These are phyloP conservation scores for Agaricales sp. DNA, from an alignment of 1,284 basidiomycete species.

Conservation along the genomic window DNA sequence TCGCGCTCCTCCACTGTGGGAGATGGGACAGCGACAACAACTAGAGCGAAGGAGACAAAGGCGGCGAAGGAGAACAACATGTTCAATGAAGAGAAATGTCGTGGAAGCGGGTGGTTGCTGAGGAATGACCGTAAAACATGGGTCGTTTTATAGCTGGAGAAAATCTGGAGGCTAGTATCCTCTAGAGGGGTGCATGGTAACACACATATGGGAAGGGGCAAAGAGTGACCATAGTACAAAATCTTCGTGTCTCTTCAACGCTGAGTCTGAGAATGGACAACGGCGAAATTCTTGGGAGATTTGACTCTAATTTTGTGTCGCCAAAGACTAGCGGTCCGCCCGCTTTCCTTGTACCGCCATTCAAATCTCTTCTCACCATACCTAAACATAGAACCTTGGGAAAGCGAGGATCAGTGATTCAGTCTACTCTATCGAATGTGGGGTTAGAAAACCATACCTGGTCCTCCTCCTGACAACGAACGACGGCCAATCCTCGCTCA, in stretches of 20 bases:
- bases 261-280: not conserved
- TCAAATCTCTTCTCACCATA: too few relatives aligned
- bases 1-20: not conserved
- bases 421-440: not conserved
- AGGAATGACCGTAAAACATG: too few relatives aligned
- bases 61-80: slow-evolving; percentile 4
- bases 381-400: too few relatives aligned
- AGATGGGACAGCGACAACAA: not conserved
- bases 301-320: not conserved
- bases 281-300: not conserved
- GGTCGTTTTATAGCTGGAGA: not conserved
- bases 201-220: too few relatives aligned
- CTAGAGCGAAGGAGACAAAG: slow-evolving; percentile 5
- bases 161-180: not conserved
- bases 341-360: not conserved
- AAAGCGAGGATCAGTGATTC: not conserved
- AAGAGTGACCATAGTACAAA: too few relatives aligned
- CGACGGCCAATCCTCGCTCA: not conserved
- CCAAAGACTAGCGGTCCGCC: not conserved
- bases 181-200: too few relatives aligned
- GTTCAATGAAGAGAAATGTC: not conserved
- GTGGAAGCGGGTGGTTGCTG: not conserved
- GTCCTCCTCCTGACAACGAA: not conserved
- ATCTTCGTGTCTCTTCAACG: not conserved
- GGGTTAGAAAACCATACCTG: not conserved